These are phyloP conservation scores for Xylariaceae sp. DNA, from an alignment of 2,329 filamentous ascomycete species.

Conservation along the genomic window DNA sequence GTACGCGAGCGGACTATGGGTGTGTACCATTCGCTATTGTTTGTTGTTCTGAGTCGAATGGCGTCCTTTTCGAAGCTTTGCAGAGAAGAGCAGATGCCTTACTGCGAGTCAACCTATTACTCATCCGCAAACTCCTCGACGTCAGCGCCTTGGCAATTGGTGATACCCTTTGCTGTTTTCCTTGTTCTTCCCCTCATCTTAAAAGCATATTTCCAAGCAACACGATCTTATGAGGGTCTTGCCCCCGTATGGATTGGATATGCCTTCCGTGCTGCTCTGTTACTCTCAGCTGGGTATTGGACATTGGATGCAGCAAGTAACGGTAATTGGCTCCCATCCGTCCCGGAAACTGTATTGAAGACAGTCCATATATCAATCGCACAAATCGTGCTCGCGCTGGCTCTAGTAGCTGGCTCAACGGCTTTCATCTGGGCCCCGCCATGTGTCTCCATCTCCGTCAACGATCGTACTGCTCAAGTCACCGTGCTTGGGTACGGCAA, in stretches of 20 bases:
- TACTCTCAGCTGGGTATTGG: conserved; percentile 81
- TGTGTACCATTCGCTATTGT: conserved; percentile 79
- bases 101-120: conserved; percentile 93
- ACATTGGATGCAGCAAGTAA: conserved; percentile 84
- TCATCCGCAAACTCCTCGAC: conserved; percentile 87
- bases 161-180: conserved; percentile 71
- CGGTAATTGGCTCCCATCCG: conserved; percentile 66
- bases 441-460: conserved; percentile 65
- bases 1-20: conserved; percentile 68
- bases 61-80: conserved; percentile 89
- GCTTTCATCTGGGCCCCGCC: conserved; percentile 85
- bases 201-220: conserved; percentile 75
- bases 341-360: conserved; percentile 63
- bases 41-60: conserved; percentile 71
- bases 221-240: conserved; percentile 81
- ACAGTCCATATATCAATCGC: conserved; percentile 71
- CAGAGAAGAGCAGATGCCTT: conserved; percentile 97
- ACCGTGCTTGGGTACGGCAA: conserved; percentile 90
- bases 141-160: conserved; percentile 83
- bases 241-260: conserved; percentile 80
- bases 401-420: conserved; percentile 76
- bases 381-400: conserved; percentile 73
- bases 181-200: conserved; percentile 69
- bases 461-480: conserved; percentile 52
- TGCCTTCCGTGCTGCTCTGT: conserved; percentile 69